phyloP scores from a whole-genome alignment of 352 stramenopile genomes.

The Nothophytophthora sp. region DNA sequence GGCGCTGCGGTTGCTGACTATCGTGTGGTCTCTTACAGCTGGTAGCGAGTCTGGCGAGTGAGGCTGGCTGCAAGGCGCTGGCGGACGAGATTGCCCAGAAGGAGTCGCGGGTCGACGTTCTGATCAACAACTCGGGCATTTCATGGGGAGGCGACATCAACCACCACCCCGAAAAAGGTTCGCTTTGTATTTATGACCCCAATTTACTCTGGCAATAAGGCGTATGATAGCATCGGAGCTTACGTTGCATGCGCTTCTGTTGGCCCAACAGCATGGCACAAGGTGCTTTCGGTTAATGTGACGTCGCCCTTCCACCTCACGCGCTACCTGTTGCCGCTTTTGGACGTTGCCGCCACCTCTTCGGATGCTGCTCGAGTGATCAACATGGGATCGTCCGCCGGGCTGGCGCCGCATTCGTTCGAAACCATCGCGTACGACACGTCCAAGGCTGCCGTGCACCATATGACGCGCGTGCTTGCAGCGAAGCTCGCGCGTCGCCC shows the following conservation, averaged over 20 bases:
- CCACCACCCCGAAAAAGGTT: constrained; percentile 45
- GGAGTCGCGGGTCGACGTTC: constrained; percentile 84
- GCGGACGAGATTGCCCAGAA: constrained; percentile 73
- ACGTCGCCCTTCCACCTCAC: constrained; percentile 95
- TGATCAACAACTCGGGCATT: constrained; percentile 93
- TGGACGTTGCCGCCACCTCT: constrained; percentile 70
- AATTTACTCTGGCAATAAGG: constrained; percentile 15
- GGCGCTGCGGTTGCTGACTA: too few relatives aligned
- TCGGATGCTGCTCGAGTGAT: constrained; percentile 62
- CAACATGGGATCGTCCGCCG: constrained; percentile 72
- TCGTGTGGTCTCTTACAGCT: too few relatives aligned
- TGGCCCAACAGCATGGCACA: constrained; percentile 89
- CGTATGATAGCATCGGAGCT: too few relatives aligned
- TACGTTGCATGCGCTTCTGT: background rate
- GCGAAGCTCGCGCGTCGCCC: constrained; percentile 85
- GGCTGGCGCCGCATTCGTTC: constrained; percentile 86
- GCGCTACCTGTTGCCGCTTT: constrained; percentile 87
- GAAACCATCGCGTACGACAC: constrained; percentile 94
- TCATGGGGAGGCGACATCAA: constrained; percentile 12
- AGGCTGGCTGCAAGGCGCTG: constrained; percentile 31
- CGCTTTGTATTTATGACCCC: too few relatives aligned
- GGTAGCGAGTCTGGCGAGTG: constrained; percentile 25
- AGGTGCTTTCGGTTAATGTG: constrained; percentile 94
- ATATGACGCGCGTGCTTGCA: constrained; percentile 92
- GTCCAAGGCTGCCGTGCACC: constrained; percentile 94